Evolutionary conservation across 495 filamentous ascomycete species (phyloP).

Genomic region (Rhypophila decipiens): DNA sequence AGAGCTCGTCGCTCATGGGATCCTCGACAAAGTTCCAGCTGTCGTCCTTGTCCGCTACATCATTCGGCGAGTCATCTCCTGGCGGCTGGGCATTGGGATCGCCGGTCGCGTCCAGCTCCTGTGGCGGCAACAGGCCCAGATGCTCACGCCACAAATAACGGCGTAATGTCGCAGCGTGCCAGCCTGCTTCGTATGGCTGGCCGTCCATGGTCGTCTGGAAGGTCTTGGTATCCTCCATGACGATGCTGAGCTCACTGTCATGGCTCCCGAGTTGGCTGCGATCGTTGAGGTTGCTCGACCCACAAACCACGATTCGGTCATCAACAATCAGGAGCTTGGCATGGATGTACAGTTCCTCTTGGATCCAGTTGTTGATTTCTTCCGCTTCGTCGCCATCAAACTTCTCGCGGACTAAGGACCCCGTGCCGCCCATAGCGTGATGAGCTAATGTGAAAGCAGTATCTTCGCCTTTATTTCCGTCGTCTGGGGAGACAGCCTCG

Average conservation of each 20-base stretch:
- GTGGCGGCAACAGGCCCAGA: conserved; percentile 72
- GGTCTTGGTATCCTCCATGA: conserved; percentile 79
- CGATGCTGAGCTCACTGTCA: conserved; percentile 87
- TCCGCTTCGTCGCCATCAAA: conserved; percentile 64
- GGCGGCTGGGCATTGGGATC: conserved; percentile 82
- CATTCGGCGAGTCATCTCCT: conserved; percentile 60
- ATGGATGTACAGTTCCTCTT: conserved; percentile 93
- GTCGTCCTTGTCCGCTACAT: conserved; percentile 53
- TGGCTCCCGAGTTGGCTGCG: conserved; percentile 84
- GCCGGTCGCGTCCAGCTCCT: conserved; percentile 60
- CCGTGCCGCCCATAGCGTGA: conserved; percentile 68
- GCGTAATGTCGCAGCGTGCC: conserved; percentile 73
- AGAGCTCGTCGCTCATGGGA: conserved; percentile 71
- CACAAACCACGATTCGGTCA: conserved; percentile 75
- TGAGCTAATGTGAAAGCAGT: conserved; percentile 69
- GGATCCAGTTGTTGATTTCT: conserved; percentile 81
- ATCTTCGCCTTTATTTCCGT: conserved; percentile 34
- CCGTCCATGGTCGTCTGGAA: conserved; percentile 76
- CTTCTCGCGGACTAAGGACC: conserved; percentile 57
- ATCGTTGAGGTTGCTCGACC: conserved; percentile 89
- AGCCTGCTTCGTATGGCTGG: conserved; percentile 62
- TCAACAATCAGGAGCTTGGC: conserved; percentile 84
- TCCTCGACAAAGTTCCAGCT: conserved; percentile 75
- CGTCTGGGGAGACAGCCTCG: conserved; percentile 43
- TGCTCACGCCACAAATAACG: conserved; percentile 91